phyloP scores from a whole-genome alignment of 2,329 filamentous ascomycete genomes.

The Trichoderma sp. region DNA sequence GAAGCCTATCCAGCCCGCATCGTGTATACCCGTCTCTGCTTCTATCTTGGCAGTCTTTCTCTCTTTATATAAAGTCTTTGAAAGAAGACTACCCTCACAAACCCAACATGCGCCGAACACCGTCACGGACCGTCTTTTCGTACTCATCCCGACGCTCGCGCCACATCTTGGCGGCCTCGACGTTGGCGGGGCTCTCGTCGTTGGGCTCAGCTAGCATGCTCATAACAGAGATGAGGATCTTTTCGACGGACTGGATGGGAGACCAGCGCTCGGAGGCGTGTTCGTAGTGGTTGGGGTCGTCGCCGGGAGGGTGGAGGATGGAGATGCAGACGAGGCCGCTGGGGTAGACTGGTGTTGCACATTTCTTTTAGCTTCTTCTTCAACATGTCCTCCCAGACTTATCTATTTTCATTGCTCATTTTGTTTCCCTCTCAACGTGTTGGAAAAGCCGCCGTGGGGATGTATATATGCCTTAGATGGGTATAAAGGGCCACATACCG shows the following conservation, averaged over 20 bases:
- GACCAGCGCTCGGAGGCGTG: conserved; percentile 94
- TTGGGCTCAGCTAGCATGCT: conserved; percentile 98
- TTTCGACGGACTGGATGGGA: conserved; percentile 95
- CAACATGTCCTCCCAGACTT: background rate
- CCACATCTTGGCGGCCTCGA: conserved; percentile 97
- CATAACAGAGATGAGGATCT: conserved; percentile 95
- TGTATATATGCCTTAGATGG: background rate
- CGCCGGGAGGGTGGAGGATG: conserved; percentile 94
- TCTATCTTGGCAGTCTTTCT: too few species aligned
- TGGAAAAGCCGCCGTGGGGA: background rate
- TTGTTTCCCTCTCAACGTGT: background rate
- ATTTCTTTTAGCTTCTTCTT: background rate
- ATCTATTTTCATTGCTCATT: background rate
- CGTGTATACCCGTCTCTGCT: background rate
- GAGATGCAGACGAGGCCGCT: conserved; percentile 94
- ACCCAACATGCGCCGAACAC: conserved; percentile 76
- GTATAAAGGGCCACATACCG: conserved; percentile 50
- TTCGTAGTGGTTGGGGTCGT: conserved; percentile 98
- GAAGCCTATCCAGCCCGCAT: conserved; percentile 3
- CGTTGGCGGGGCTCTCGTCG: conserved; percentile 93
- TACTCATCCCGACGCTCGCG: conserved; percentile 80
- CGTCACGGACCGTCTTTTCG: conserved; percentile 78
- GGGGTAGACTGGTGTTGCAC: conserved; percentile 64
- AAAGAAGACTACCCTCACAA: conserved; percentile 45
- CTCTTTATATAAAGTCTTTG: background rate